Evolutionary conservation across 2,329 filamentous ascomycete species (phyloP).

Genomic region (Aureobasidium sp.): DNA sequence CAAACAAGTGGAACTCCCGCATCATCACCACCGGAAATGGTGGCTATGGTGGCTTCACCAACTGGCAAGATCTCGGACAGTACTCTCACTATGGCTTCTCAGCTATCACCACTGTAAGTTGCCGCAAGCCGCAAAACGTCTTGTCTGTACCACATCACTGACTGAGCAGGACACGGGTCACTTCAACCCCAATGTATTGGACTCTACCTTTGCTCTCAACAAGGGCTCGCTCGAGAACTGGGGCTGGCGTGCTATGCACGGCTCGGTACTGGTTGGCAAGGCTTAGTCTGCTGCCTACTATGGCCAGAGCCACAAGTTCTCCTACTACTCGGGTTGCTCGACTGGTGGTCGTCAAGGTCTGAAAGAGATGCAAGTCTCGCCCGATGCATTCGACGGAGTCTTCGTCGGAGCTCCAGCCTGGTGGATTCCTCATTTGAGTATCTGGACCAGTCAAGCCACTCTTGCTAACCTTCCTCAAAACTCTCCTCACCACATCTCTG

Average conservation of each 20-base stretch:
- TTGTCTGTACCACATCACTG: slow-evolving; percentile 35
- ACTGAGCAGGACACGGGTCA: slow-evolving; percentile 40
- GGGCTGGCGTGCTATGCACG: slow-evolving; percentile 41
- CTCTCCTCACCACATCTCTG: slow-evolving; percentile 38
- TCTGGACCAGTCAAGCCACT: slow-evolving; percentile 39
- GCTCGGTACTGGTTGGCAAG: slow-evolving; percentile 43
- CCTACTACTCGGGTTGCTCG: slow-evolving; percentile 54
- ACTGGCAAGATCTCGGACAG: slow-evolving; percentile 42
- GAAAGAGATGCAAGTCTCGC: slow-evolving; percentile 46
- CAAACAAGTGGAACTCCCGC: slow-evolving; percentile 27
- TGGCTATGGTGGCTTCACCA: slow-evolving; percentile 42
- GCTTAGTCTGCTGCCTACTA: slow-evolving; percentile 45
- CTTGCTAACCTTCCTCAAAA: slow-evolving; percentile 43
- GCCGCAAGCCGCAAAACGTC: too few species aligned
- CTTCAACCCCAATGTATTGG: slow-evolving; percentile 30
- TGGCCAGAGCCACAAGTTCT: slow-evolving; percentile 34
- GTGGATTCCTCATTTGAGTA: slow-evolving; percentile 44
- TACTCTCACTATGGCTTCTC: not conserved
- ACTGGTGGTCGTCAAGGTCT: slow-evolving; percentile 54
- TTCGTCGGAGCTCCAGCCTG: slow-evolving; percentile 47
- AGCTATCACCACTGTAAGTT: not conserved
- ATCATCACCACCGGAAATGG: slow-evolving; percentile 37
- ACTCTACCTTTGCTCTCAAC: slow-evolving; percentile 33
- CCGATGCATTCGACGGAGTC: slow-evolving; percentile 52
- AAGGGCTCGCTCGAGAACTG: slow-evolving; percentile 33